Evolutionary conservation across 768 basidiomycete species (phyloP).

Genomic region (Serendipita indica): DNA sequence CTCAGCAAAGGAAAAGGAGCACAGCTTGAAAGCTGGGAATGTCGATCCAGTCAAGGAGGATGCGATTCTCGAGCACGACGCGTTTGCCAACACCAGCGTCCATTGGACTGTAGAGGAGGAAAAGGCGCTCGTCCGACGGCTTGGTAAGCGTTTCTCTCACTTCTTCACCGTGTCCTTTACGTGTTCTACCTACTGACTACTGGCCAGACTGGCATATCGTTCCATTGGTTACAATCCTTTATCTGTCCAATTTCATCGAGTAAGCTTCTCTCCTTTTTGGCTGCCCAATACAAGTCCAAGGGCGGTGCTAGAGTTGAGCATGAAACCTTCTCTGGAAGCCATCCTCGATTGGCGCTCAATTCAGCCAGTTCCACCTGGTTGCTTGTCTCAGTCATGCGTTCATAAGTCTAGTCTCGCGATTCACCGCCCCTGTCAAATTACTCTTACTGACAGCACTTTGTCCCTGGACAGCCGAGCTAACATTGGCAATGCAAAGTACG

Average conservation of each 20-base stretch:
- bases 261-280: slow-evolving; percentile 4
- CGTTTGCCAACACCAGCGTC: not conserved
- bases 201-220: slow-evolving; percentile 14
- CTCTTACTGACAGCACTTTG: not conserved
- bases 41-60: too few relatives aligned
- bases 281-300: not conserved
- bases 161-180: not conserved
- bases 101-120: slow-evolving; percentile 12
- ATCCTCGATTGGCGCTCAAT: not conserved
- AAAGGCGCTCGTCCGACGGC: slow-evolving; percentile 12
- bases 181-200: too few relatives aligned
- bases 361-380: not conserved
- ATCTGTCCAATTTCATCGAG: slow-evolving; percentile 16
- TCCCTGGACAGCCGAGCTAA: not conserved
- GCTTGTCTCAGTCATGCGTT: not conserved
- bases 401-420: not conserved
- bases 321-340: not conserved
- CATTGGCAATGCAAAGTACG: slow-evolving; percentile 6
- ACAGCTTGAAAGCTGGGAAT: too few relatives aligned
- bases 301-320: not conserved
- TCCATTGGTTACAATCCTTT: slow-evolving; percentile 15
- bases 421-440: not conserved
- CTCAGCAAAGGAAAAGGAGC: too few relatives aligned
- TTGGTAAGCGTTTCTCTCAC: slow-evolving; percentile 10
- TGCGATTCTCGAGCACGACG: not conserved